These are phyloP conservation scores for Fusarium sterilihyphosum DNA, from an alignment of 2,329 filamentous ascomycete species.

Conservation along the genomic window DNA sequence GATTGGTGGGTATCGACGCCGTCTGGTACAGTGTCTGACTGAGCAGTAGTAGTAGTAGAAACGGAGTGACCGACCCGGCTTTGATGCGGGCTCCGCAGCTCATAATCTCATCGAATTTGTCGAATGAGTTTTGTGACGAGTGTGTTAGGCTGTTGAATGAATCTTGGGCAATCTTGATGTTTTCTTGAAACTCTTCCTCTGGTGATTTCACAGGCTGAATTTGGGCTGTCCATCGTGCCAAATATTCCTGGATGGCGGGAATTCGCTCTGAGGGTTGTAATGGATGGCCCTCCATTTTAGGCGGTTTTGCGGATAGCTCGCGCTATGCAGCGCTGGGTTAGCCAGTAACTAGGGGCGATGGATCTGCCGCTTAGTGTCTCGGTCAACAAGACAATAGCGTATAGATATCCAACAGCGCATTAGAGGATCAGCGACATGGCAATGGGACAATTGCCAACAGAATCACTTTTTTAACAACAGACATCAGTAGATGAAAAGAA, in stretches of 20 bases:
- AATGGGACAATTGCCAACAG: not conserved
- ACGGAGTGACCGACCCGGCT: not conserved
- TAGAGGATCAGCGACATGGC: not conserved
- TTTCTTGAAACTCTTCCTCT: not conserved
- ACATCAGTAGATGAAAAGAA: too few species aligned
- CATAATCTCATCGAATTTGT: not conserved
- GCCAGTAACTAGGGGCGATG: not conserved
- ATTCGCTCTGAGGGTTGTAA: not conserved
- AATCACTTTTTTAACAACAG: not conserved
- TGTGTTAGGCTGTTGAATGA: rapidly evolving
- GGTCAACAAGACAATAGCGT: not conserved
- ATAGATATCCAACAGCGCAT: not conserved
- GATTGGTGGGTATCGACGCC: not conserved
- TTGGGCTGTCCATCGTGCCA: not conserved
- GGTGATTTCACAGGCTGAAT: not conserved
- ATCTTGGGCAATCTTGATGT: not conserved
- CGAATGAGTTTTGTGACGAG: not conserved
- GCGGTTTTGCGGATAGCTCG: not conserved
- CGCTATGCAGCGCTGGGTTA: not conserved
- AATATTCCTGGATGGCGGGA: not conserved
- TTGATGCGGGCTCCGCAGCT: not conserved
- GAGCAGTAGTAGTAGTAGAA: not conserved
- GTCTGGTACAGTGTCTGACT: not conserved
- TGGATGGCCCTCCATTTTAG: not conserved
- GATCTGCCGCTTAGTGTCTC: not conserved